Percentiles rank a stretch among this genome's conserved stretches.
These are phyloP conservation scores for Gynostemma pentaphyllum DNA, from an alignment of 306 rosid species.

Conservation along the genomic window DNA sequence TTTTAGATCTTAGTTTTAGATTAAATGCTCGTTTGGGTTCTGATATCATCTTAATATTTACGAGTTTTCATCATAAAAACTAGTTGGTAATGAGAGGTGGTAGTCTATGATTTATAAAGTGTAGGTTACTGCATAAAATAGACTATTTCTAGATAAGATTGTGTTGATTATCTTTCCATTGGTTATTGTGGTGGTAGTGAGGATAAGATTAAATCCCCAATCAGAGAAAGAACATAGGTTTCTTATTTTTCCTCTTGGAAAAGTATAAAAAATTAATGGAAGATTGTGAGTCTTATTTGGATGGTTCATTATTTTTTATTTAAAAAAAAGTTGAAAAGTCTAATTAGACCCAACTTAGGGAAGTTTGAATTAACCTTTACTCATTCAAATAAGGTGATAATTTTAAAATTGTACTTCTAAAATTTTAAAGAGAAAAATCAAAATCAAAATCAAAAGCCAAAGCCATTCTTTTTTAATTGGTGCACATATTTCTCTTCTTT, in stretches of 20 bases:
- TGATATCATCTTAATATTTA: no score
- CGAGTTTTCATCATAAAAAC: no score
- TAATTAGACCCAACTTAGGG: background rate
- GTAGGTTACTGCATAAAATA: no score
- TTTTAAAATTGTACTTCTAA: background rate
- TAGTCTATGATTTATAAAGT: no score
- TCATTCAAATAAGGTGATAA: background rate
- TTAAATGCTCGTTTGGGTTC: no score
- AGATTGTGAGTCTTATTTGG: background rate
- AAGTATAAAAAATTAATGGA: background rate
- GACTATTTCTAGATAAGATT: no score
- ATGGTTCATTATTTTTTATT: background rate
- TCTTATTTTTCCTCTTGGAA: background rate
- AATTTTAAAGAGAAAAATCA: background rate
- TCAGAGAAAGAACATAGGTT: background rate
- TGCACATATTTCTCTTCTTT: background rate
- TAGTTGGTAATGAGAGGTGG: no score
- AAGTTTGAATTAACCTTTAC: no score
- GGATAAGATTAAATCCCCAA: background rate
- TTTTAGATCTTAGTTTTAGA: no score
- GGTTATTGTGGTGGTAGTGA: background rate
- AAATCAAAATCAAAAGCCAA: background rate
- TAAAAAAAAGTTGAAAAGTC: no score
- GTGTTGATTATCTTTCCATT: no score
- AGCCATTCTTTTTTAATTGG: background rate